phyloP scores from a whole-genome alignment of 2,329 filamentous ascomycete genomes.

The Alternaria gaisen region DNA sequence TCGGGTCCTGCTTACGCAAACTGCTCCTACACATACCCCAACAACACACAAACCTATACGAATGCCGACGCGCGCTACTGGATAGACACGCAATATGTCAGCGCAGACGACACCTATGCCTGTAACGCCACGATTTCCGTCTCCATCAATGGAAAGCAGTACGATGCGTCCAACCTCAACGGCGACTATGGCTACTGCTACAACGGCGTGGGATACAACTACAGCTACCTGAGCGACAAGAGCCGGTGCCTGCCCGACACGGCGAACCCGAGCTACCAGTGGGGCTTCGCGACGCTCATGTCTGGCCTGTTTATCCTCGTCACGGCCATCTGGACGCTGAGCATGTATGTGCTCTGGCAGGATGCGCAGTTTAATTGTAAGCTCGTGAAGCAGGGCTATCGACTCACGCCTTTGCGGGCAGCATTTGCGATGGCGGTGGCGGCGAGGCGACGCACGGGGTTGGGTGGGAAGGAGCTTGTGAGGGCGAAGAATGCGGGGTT shows the following conservation, averaged over 20 bases:
- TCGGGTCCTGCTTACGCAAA: background rate
- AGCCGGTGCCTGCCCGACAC: slow-evolving; percentile 43
- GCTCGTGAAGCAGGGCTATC: slow-evolving; percentile 38
- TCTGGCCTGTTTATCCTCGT: slow-evolving; percentile 42
- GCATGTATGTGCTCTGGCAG: slow-evolving; percentile 49
- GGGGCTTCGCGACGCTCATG: slow-evolving; percentile 51
- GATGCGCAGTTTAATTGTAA: slow-evolving; percentile 41
- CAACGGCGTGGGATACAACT: slow-evolving; percentile 24
- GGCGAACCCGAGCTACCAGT: slow-evolving; percentile 39
- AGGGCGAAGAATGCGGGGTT: slow-evolving; percentile 24
- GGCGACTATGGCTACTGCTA: slow-evolving; percentile 28
- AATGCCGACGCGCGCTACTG: accelerated
- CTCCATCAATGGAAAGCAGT: slow-evolving; percentile 20
- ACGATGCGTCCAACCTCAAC: slow-evolving; percentile 24
- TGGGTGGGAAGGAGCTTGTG: slow-evolving; percentile 29
- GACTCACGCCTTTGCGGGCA: slow-evolving; percentile 44
- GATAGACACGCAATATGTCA: accelerated
- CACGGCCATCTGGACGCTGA: slow-evolving; percentile 41
- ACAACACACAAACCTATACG: slow-evolving; percentile 19
- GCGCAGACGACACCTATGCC: background rate
- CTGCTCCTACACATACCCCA: slow-evolving; percentile 18
- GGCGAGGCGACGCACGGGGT: slow-evolving; percentile 33
- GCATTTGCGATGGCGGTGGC: slow-evolving; percentile 40
- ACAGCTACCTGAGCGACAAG: slow-evolving; percentile 11
- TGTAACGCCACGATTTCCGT: slow-evolving; percentile 27